These are phyloP conservation scores for Zasmidium cellare DNA, from an alignment of 2,329 filamentous ascomycete species.

Conservation along the genomic window DNA sequence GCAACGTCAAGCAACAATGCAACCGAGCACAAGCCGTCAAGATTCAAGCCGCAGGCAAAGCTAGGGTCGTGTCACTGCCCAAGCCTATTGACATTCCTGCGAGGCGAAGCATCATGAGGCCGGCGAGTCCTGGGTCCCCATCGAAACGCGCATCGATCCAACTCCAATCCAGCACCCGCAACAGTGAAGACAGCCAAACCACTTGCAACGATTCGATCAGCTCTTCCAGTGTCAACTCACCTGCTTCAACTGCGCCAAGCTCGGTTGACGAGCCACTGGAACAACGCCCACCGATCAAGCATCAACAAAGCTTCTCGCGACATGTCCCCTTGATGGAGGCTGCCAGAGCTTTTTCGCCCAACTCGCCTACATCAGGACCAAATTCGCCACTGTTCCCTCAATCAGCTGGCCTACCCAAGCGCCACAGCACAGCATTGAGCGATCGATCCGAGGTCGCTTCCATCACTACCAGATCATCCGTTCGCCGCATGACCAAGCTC, in stretches of 20 bases:
- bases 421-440: slow-evolving; percentile 2
- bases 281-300: slow-evolving; percentile 2
- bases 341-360: slow-evolving; percentile 1
- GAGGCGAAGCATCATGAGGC: slow-evolving; percentile 5
- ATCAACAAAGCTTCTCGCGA: slow-evolving; percentile 10
- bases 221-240: slow-evolving; percentile 17
- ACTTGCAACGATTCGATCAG: slow-evolving; percentile 11
- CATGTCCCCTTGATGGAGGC: slow-evolving; percentile 23
- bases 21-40: slow-evolving; percentile 29
- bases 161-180: slow-evolving; percentile 14
- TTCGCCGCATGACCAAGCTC: slow-evolving; percentile 23
- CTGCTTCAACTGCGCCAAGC: slow-evolving; percentile 25
- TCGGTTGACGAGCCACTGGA: slow-evolving; percentile 16
- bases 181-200: slow-evolving; percentile 18
- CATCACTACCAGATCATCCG: slow-evolving; percentile 8
- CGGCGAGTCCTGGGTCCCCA: not conserved
- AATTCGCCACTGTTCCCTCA: not conserved
- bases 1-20: slow-evolving; percentile 26
- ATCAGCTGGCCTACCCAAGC: not conserved
- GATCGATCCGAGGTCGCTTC: not conserved
- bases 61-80: slow-evolving; percentile 31
- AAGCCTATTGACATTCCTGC: slow-evolving; percentile 17
- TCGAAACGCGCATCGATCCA: not conserved
- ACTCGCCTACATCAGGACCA: not conserved
- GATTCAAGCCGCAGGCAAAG: slow-evolving; percentile 29